Evolutionary conservation across 2,329 filamentous ascomycete genomes (phyloP).

Genomic region (Neoscytalidium dimidiatum): DNA sequence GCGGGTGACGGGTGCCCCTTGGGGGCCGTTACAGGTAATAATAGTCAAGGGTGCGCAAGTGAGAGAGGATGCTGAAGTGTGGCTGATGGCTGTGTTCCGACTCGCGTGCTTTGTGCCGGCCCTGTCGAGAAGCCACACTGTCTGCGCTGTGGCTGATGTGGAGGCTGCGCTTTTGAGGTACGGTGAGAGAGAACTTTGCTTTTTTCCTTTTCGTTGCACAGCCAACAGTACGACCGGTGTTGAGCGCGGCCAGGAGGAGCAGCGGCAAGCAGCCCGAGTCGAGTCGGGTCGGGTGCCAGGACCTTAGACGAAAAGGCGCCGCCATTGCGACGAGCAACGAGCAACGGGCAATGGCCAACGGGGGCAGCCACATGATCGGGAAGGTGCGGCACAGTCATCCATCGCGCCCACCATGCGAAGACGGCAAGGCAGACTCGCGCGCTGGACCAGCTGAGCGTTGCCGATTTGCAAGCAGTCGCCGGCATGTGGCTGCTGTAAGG

Average conservation of each 20-base stretch:
- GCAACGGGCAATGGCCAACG: neutral
- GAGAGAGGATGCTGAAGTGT: neutral
- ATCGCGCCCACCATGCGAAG: neutral
- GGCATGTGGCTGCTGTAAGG: neutral
- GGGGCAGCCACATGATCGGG: neutral
- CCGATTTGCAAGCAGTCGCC: neutral
- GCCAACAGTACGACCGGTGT: neutral
- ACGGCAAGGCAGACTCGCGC: slow-evolving; percentile 2
- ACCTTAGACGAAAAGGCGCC: too few relatives aligned
- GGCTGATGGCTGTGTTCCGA: neutral
- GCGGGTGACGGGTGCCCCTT: slow-evolving; percentile 3
- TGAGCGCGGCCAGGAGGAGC: neutral
- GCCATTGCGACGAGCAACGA: neutral
- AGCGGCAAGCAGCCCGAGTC: too few relatives aligned
- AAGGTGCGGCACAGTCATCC: neutral
- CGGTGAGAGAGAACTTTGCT: neutral
- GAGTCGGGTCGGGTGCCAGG: too few relatives aligned
- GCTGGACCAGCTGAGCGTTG: too few relatives aligned
- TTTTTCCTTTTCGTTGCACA: too few relatives aligned
- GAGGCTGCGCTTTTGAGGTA: neutral
- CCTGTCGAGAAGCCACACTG: neutral
- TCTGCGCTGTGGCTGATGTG: neutral
- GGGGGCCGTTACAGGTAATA: slow-evolving; percentile 5
- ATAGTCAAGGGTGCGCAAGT: neutral
- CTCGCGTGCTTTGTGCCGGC: neutral